A percentile compares a stretch with the other conserved stretches of the same genome.
Evolutionary conservation across 2,329 filamentous ascomycete genomes (phyloP).

Genomic region (Ilyonectria robusta): DNA sequence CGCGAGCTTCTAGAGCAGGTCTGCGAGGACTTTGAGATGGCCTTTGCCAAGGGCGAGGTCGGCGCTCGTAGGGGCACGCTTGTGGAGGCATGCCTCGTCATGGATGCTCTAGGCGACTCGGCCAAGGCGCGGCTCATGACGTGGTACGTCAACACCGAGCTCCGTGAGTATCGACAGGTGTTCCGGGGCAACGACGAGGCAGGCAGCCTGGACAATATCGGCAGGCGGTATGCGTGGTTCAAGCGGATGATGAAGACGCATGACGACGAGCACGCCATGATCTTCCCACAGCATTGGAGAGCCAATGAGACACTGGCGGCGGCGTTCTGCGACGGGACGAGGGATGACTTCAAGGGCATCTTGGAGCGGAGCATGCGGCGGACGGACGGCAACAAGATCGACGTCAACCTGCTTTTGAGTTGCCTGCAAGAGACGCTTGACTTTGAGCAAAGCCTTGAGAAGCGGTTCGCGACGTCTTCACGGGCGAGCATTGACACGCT

Average conservation of each 20-base stretch:
- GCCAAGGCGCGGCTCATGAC: conserved; percentile 86
- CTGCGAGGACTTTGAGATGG: conserved; percentile 98
- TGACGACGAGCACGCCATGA: conserved; percentile 89
- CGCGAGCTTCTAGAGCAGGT: conserved; percentile 94
- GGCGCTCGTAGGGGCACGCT: conserved; percentile 77
- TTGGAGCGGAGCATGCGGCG: conserved; percentile 88
- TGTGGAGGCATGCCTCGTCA: conserved; percentile 90
- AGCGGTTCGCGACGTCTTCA: conserved; percentile 80
- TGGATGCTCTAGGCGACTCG: conserved; percentile 93
- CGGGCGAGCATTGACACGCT: conserved; percentile 92
- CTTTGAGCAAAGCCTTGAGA: conserved; percentile 93
- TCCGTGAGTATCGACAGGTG: conserved; percentile 95
- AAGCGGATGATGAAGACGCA: conserved; percentile 95
- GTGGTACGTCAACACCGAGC: conserved; percentile 98
- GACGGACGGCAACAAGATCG: conserved; percentile 82
- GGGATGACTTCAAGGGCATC: conserved; percentile 95
- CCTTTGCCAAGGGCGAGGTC: conserved; percentile 91
- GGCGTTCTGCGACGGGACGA: conserved; percentile 93
- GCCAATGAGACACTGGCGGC: conserved; percentile 92
- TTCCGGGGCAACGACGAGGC: conserved; percentile 98
- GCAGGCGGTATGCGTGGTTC: conserved; percentile 95
- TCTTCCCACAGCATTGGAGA: conserved; percentile 91
- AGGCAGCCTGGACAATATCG: conserved; percentile 96
- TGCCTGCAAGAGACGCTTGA: conserved; percentile 97
- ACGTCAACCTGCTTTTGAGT: conserved; percentile 89